A percentile compares a stretch with the other conserved stretches of the same genome.
These are phyloP conservation scores for Penicillium capsulatum DNA, from an alignment of 2,329 filamentous ascomycete species.

Conservation along the genomic window DNA sequence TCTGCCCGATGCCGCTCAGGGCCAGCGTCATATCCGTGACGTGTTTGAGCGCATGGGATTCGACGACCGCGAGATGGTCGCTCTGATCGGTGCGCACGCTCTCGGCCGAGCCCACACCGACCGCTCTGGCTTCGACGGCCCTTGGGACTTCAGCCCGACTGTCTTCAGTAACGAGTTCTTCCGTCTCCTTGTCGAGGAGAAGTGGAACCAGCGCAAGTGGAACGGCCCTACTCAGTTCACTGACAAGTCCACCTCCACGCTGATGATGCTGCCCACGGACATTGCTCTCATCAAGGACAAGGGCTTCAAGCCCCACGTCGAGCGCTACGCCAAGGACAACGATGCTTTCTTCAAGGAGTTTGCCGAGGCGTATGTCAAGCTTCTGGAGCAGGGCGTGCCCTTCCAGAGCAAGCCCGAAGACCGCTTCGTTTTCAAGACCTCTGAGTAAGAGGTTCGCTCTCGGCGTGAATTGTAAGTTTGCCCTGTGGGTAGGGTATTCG, in stretches of 20 bases:
- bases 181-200: constrained; percentile 80
- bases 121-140: constrained; percentile 81
- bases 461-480: no score
- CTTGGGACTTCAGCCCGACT: constrained; percentile 89
- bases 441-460: constrained; percentile 27
- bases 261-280: constrained; percentile 98
- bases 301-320: constrained; percentile 71
- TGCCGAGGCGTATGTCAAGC: constrained; percentile 67
- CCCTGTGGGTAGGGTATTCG: neutral
- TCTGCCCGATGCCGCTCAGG: constrained; percentile 76
- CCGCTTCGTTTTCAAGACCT: constrained; percentile 62
- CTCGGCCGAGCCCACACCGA: constrained; percentile 86
- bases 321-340: constrained; percentile 88
- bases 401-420: constrained; percentile 64
- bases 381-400: constrained; percentile 92
- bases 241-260: constrained; percentile 76
- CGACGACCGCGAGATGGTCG: constrained; percentile 94
- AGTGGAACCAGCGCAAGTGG: constrained; percentile 91
- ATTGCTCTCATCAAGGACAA: constrained; percentile 85
- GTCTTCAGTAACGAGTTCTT: constrained; percentile 94
- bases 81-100: constrained; percentile 78
- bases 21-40: constrained; percentile 73
- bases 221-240: constrained; percentile 86
- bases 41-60: constrained; percentile 98
- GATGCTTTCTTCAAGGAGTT: constrained; percentile 94